Evolutionary conservation across 2,329 filamentous ascomycete genomes (phyloP).

Genomic region (Tolypocladium inflatum): DNA sequence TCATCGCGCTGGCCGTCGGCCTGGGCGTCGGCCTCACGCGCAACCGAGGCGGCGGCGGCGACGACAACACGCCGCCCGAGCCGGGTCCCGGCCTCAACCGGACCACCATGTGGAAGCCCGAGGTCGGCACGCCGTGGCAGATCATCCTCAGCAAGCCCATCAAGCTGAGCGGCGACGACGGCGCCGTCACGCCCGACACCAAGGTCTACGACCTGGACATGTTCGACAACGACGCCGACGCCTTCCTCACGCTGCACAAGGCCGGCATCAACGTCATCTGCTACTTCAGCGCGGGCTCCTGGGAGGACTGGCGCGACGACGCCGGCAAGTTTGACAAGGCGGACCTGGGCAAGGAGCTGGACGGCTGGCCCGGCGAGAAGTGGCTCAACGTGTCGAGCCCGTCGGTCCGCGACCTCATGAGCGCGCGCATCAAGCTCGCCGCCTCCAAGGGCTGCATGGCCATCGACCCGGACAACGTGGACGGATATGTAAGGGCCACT

Average conservation of each 20-base stretch:
- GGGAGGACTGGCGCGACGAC: slow-evolving; percentile 54
- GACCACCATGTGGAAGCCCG: slow-evolving; percentile 39
- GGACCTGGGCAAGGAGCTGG: slow-evolving; percentile 49
- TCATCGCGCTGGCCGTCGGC: slow-evolving; percentile 41
- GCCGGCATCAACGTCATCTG: slow-evolving; percentile 56
- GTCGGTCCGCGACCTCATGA: slow-evolving; percentile 57
- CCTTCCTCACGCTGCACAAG: slow-evolving; percentile 46
- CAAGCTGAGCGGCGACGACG: slow-evolving; percentile 26
- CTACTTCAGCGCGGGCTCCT: slow-evolving; percentile 66
- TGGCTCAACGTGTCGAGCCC: slow-evolving; percentile 53
- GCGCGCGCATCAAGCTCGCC: slow-evolving; percentile 47
- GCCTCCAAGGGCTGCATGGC: slow-evolving; percentile 54
- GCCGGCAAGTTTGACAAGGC: slow-evolving; percentile 38
- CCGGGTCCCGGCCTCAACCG: slow-evolving; percentile 12
- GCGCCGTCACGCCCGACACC: slow-evolving; percentile 33
- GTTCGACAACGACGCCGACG: slow-evolving; percentile 38
- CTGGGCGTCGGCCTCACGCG: slow-evolving; percentile 44
- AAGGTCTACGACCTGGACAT: slow-evolving; percentile 40
- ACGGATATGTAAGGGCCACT: slow-evolving; percentile 39
- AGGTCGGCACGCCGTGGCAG: slow-evolving; percentile 47
- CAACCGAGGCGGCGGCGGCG: slow-evolving; percentile 10
- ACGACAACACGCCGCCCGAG: slow-evolving; percentile 6
- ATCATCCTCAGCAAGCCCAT: slow-evolving; percentile 44
- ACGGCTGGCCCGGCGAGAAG: slow-evolving; percentile 57
- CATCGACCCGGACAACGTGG: slow-evolving; percentile 64